A percentile compares a stretch with the other conserved stretches of the same genome.
phyloP scores from a whole-genome alignment of 345 rosid genomes.

The Eucalyptus tenuipes region DNA sequence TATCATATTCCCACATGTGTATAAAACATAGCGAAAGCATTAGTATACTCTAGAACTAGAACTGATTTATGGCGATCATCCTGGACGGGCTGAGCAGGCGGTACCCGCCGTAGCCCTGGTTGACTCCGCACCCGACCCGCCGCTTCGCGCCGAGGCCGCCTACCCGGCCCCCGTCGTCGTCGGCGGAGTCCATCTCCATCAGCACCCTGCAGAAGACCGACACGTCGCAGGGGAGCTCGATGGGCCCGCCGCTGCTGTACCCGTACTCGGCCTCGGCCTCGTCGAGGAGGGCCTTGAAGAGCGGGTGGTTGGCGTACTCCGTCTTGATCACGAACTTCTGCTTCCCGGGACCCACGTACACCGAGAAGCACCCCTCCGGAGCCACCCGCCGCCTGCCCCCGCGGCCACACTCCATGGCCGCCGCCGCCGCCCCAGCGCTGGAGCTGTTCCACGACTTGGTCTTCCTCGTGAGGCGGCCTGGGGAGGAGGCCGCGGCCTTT shows the following conservation, averaged over 20 bases:
- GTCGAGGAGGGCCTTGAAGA: conserved; percentile 44
- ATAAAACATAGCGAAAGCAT: neutral
- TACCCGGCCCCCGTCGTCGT: neutral
- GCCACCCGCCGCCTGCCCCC: conserved; percentile 8
- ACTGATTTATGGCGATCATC: conserved; percentile 15
- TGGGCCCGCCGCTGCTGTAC: conserved; percentile 40
- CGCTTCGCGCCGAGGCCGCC: neutral
- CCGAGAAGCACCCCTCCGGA: conserved; percentile 57
- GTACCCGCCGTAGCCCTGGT: conserved; percentile 8
- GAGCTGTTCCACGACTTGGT: conserved; percentile 20
- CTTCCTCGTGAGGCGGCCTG: neutral
- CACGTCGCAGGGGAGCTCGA: conserved; percentile 56
- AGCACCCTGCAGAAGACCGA: conserved; percentile 32
- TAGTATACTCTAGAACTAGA: neutral
- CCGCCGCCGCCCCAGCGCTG: neutral
- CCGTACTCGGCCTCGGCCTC: conserved; percentile 71
- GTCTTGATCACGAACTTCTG: conserved; percentile 49
- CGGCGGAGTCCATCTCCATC: conserved; percentile 5
- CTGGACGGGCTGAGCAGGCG: conserved; percentile 19
- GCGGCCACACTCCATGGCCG: conserved; percentile 1
- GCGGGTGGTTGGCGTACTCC: conserved; percentile 46
- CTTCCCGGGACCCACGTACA: conserved; percentile 47
- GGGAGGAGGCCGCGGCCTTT: neutral
- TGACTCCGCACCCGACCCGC: conserved; percentile 15
- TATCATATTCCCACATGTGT: neutral